These are phyloP conservation scores for Corchorus capsularis DNA, from an alignment of 345 rosid genomes.

Conservation along the genomic window DNA sequence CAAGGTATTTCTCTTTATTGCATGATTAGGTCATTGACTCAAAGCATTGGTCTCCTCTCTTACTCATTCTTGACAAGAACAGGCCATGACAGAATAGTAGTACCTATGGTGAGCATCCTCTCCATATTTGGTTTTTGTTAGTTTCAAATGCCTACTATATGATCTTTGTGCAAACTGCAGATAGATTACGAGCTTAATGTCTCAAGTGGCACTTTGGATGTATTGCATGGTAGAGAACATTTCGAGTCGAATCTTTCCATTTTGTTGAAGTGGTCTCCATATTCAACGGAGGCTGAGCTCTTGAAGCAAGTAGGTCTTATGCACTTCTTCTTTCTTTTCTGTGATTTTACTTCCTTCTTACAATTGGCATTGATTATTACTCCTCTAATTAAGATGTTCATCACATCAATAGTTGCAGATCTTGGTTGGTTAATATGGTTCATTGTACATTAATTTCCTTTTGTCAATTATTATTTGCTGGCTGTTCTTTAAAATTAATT, in stretches of 20 bases:
- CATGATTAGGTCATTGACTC: conserved; percentile 55
- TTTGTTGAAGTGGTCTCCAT: conserved; percentile 88
- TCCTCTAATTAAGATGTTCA: neutral
- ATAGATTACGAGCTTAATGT: conserved; percentile 70
- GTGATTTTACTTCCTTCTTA: conserved; percentile 5
- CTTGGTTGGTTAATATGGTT: conserved; percentile 4
- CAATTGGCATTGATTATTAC: neutral
- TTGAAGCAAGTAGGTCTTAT: conserved; percentile 67
- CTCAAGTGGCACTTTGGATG: conserved; percentile 39
- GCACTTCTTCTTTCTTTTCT: conserved; percentile 13
- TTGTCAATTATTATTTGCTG: too few relatives aligned
- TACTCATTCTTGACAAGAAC: conserved; percentile 76
- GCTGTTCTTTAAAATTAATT: neutral
- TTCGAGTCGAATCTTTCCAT: conserved; percentile 64
- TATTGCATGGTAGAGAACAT: conserved; percentile 58
- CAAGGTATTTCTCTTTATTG: conserved; percentile 13
- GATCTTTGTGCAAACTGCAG: conserved; percentile 39
- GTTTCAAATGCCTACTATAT: conserved; percentile 13
- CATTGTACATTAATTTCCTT: too few relatives aligned
- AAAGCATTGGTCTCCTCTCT: conserved; percentile 88
- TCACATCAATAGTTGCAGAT: neutral
- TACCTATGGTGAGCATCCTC: conserved; percentile 79
- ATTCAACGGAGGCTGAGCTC: conserved; percentile 83
- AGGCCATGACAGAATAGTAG: conserved; percentile 85
- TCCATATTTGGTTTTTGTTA: neutral